Evolutionary conservation across 257 asterid species (phyloP), one percentile per base, ranked within the genome.

Genomic region (Gynochthodes officinalis): DNA sequence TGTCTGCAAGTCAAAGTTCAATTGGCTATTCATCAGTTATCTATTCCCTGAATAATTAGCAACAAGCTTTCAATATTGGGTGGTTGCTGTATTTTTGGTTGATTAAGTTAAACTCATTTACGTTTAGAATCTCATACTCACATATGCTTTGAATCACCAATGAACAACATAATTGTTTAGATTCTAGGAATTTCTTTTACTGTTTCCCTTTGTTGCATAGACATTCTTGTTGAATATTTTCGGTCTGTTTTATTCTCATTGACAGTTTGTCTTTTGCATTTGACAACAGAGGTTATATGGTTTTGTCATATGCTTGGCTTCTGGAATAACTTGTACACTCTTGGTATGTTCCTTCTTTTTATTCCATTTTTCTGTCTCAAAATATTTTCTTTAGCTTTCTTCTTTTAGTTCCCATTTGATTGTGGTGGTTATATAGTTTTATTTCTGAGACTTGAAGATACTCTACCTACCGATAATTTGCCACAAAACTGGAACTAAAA

Each of bases 271-370:
- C 64, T 58, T n/a, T 70, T 77, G 27, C 63, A 73, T 70, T 55
- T 60, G 54, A 73, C 68, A 39, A 77, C 95, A 94, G 98, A 89
- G 99, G 78, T 81, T 91, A 57, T 88, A 91, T 76, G 97, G 99
- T 12, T 94, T 94, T 77, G 95, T 86, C 74, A 85, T 86, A 67
- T 94, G 98, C 98, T 86, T 94, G 83, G 81, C 87, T 76, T 77
- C 96, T 81, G 99, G 97, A 73, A 82, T 94, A 61, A 82, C 95
- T 60, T 94, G 96, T 87, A 94, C 99, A 19, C 88, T 94, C 73
- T 79, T 94, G 97, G 99, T 91, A 86, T 59, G 87, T 74, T 76
- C 43, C 58, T 35, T 33, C 67, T 59, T 48, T 67, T 13, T 4
- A 12, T 64, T 39, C 28, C 25, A 33, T 43, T 42, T 72, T 60